These are phyloP conservation scores for Puccinia sorghi DNA, from an alignment of 1,284 basidiomycete species.

Conservation along the genomic window DNA sequence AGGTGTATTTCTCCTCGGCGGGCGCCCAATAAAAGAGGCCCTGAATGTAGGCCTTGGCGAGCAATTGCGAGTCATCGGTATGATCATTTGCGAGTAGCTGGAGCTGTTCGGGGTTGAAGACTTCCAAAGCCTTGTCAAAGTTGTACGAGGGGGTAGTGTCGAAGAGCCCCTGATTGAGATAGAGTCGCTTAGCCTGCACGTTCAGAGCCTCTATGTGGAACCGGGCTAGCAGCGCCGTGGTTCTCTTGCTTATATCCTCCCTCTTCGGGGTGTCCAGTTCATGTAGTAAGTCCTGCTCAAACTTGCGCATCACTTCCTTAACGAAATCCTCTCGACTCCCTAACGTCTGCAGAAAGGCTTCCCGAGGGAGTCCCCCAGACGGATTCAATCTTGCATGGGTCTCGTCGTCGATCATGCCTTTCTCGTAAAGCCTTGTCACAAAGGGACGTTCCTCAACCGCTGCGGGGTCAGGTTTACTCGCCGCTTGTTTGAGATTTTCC, in stretches of 20 bases:
- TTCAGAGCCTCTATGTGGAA: not conserved
- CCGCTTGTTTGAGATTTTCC: not conserved
- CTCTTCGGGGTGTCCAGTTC: not conserved
- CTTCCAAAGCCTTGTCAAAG: not conserved
- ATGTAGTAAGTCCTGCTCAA: not conserved
- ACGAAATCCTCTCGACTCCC: not conserved
- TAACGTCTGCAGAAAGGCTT: not conserved
- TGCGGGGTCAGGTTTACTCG: not conserved
- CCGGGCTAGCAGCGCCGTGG: not conserved
- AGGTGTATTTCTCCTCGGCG: not conserved
- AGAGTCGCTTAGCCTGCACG: not conserved
- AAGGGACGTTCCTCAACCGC: not conserved
- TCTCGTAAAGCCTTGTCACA: not conserved
- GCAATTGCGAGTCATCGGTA: not conserved
- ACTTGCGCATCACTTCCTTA: not conserved
- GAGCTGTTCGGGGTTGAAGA: not conserved
- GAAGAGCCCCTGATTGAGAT: not conserved
- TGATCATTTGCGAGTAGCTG: not conserved
- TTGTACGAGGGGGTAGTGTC: not conserved
- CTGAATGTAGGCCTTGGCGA: conserved; percentile 4
- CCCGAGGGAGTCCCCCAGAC: not conserved
- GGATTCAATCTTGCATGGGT: not conserved
- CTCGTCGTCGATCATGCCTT: not conserved
- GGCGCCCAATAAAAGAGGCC: not conserved
- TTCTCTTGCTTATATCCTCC: not conserved